Conservation (phyloP, 2,329 filamentous ascomycete species). For the Penicillium concentricum region DNA sequence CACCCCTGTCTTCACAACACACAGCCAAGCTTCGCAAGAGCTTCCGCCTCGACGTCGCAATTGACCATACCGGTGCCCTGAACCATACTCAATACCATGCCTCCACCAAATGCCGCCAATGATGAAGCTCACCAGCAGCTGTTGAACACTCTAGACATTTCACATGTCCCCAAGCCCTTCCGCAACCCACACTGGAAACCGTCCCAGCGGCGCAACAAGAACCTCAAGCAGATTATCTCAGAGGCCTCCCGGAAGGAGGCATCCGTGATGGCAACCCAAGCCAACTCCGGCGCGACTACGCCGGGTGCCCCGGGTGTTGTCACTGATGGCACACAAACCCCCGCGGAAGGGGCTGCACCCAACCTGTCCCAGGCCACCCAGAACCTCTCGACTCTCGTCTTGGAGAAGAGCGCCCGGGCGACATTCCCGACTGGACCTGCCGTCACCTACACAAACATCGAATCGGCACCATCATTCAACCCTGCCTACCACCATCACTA, state of each 20-base stretch:
- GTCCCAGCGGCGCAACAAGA: slow-evolving; percentile 95
- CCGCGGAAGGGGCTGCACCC: slow-evolving; percentile 48
- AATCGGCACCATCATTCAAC: slow-evolving; percentile 82
- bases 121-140: slow-evolving; percentile 82
- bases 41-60: slow-evolving; percentile 15
- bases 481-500: slow-evolving; percentile 80
- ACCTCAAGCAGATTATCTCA: slow-evolving; percentile 92
- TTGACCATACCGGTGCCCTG: neutral
- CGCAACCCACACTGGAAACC: slow-evolving; percentile 89
- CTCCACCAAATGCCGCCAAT: slow-evolving; percentile 65
- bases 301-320: slow-evolving; percentile 46
- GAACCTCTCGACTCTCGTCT: slow-evolving; percentile 79
- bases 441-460: slow-evolving; percentile 94
- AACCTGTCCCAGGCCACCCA: slow-evolving; percentile 89
- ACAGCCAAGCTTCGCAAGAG: neutral
- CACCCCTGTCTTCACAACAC: neutral
- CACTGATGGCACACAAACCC: slow-evolving; percentile 44
- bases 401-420: slow-evolving; percentile 69
- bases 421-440: slow-evolving; percentile 59
- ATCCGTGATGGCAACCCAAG: slow-evolving; percentile 79
- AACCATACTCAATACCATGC: slow-evolving; percentile 45
- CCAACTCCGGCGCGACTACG: slow-evolving; percentile 76
- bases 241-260: slow-evolving; percentile 87
- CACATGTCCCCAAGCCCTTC: slow-evolving; percentile 81
- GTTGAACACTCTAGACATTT: slow-evolving; percentile 88